phyloP scores from a whole-genome alignment of 305 asterid species.

The Fraxinus angustifolia region DNA sequence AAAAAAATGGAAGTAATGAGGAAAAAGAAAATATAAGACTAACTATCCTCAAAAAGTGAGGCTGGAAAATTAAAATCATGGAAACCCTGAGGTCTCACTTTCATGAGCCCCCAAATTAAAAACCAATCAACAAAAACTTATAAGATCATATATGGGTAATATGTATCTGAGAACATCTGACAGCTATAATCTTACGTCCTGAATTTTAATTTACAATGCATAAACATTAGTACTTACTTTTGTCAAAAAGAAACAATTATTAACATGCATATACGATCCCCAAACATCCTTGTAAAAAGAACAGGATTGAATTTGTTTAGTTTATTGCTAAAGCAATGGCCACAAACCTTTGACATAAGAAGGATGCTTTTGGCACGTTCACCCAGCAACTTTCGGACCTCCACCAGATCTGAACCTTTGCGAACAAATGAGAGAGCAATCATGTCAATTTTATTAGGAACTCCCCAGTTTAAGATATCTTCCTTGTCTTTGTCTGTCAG shows the following conservation, averaged over 20 bases:
- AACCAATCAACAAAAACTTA: not conserved
- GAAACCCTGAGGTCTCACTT: not conserved
- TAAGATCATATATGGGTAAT: not conserved
- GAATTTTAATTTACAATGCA: not conserved
- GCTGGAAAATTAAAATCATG: not conserved
- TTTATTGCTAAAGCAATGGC: not conserved
- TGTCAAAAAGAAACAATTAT: not conserved
- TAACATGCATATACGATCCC: not conserved
- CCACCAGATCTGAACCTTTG: conserved; percentile 59
- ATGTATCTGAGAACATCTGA: not conserved
- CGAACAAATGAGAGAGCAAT: conserved; percentile 66
- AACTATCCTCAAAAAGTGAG: not conserved
- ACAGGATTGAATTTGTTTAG: not conserved
- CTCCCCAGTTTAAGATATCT: conserved; percentile 57
- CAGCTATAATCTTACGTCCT: not conserved
- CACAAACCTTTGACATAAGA: conserved; percentile 53
- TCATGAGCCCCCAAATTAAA: not conserved
- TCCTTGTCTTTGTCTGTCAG: conserved; percentile 64
- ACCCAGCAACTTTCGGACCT: conserved; percentile 58
- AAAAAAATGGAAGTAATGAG: not conserved
- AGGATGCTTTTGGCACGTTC: conserved; percentile 51
- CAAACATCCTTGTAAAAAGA: not conserved
- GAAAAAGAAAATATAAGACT: not conserved
- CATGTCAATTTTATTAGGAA: conserved; percentile 60
- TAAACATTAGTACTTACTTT: not conserved